Conservation (phyloP, 2,329 filamentous ascomycete species). For the Talaromyces albobiverticillius region DNA sequence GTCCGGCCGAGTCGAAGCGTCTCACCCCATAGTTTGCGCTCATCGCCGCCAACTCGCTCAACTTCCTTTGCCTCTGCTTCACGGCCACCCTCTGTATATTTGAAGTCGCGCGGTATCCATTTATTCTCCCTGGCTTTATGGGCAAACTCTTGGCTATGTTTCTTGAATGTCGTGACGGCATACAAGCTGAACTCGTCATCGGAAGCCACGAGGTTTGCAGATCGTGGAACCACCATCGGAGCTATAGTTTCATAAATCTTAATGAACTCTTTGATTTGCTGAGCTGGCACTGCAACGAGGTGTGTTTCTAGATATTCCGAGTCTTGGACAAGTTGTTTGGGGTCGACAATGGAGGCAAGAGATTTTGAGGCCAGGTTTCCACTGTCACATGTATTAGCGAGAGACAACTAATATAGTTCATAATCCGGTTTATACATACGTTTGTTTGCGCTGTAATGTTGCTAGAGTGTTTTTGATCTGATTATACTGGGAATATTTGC, state of each 20-base stretch:
- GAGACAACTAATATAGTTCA: not conserved
- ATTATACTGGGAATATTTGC: conserved; percentile 93
- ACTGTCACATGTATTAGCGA: conserved; percentile 42
- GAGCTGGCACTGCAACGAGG: conserved; percentile 80
- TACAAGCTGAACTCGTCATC: conserved; percentile 90
- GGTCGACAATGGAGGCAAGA: conserved; percentile 82
- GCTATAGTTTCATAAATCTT: conserved; percentile 83
- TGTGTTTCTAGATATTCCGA: conserved; percentile 98
- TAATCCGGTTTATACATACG: conserved; percentile 51
- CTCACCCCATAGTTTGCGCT: conserved; percentile 90
- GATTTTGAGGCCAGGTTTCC: conserved; percentile 95
- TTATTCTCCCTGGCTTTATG: conserved; percentile 90
- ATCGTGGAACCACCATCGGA: conserved; percentile 91
- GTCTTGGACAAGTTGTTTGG: conserved; percentile 74
- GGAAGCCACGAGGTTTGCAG: conserved; percentile 71
- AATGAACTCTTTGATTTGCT: conserved; percentile 80
- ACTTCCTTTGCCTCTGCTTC: conserved; percentile 88
- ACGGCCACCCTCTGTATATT: conserved; percentile 82
- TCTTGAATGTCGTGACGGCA: conserved; percentile 90
- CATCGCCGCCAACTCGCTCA: conserved; percentile 75
- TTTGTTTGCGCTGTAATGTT: conserved; percentile 80
- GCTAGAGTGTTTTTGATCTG: conserved; percentile 81
- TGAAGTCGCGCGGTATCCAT: conserved; percentile 93
- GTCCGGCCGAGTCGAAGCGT: conserved; percentile 80
- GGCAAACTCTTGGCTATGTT: conserved; percentile 79